Evolutionary conservation across 345 rosid species (phyloP).

Genomic region (Lumnitzera racemosa): DNA sequence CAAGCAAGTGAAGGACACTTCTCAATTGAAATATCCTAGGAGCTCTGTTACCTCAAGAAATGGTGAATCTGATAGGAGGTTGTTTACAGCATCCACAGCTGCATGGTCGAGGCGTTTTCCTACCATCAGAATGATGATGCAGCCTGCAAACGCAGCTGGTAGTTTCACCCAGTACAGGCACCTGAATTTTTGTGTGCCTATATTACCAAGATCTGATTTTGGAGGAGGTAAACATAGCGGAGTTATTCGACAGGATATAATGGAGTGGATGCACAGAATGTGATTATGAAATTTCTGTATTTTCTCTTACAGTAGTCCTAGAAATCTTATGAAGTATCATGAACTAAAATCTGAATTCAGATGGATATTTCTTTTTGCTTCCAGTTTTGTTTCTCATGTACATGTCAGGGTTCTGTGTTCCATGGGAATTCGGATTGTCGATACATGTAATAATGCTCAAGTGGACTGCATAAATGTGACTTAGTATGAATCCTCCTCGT

Average conservation of each 20-base stretch:
- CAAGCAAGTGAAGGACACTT: slow-evolving; percentile 26
- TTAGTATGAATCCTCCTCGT: no score
- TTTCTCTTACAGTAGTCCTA: no score
- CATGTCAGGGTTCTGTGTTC: no score
- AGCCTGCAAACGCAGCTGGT: slow-evolving; percentile 43
- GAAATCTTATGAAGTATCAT: no score
- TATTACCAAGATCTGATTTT: slow-evolving; percentile 19
- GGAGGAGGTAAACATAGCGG: slow-evolving; percentile 25
- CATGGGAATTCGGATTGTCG: no score
- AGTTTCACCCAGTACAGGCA: slow-evolving; percentile 54
- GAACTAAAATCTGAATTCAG: no score
- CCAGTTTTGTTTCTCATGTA: no score
- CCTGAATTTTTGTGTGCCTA: slow-evolving; percentile 16
- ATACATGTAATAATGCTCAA: no score
- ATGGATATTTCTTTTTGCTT: no score
- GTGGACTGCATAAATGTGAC: no score
- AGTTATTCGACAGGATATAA: slow-evolving; percentile 60
- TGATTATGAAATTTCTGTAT: slow-evolving; percentile 10
- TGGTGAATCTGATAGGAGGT: slow-evolving; percentile 42
- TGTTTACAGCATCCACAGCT: slow-evolving; percentile 40
- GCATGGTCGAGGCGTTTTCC: slow-evolving; percentile 49
- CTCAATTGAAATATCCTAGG: slow-evolving; percentile 31
- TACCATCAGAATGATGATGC: slow-evolving; percentile 53
- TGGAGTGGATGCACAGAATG: slow-evolving; percentile 53
- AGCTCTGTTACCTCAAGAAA: slow-evolving; percentile 29